Conservation (phyloP, 1,284 basidiomycete species). For the Irpex lacteus region DNA sequence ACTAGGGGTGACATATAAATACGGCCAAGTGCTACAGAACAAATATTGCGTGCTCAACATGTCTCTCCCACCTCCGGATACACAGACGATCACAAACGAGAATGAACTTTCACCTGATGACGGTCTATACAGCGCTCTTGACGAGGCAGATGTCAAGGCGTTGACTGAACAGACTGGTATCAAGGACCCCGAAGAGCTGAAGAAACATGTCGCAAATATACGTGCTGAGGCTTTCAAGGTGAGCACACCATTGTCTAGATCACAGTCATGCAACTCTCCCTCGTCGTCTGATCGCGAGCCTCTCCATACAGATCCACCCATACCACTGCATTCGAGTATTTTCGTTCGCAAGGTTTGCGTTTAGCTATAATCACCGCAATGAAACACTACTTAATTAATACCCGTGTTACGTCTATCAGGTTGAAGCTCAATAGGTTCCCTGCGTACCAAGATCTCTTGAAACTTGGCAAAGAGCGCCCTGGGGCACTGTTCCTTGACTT, state of each 20-base stretch:
- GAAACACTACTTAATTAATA: not conserved
- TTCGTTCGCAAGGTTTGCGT: slow-evolving; percentile 40
- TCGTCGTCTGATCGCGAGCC: not conserved
- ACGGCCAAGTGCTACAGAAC: not conserved
- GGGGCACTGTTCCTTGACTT: slow-evolving; percentile 47
- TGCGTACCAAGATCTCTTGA: slow-evolving; percentile 40
- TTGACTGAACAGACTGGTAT: slow-evolving; percentile 41
- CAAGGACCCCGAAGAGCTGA: slow-evolving; percentile 37
- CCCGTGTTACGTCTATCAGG: not conserved
- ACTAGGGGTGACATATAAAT: not conserved
- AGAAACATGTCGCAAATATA: slow-evolving; percentile 41
- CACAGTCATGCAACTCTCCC: not conserved
- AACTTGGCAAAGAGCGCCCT: slow-evolving; percentile 35
- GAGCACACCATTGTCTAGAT: not conserved
- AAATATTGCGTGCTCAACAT: not conserved
- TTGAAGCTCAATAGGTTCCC: slow-evolving; percentile 36
- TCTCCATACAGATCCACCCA: slow-evolving; percentile 29
- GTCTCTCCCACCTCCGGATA: not conserved
- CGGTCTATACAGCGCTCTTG: slow-evolving; percentile 18
- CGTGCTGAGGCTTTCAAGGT: slow-evolving; percentile 43
- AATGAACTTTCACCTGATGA: slow-evolving; percentile 13
- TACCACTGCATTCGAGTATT: slow-evolving; percentile 42
- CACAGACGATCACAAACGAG: not conserved
- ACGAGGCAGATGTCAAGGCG: slow-evolving; percentile 33
- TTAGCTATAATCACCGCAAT: slow-evolving; percentile 6